phyloP scores from a whole-genome alignment of 2,329 filamentous ascomycete species.

The Celoporthe dispersa region DNA sequence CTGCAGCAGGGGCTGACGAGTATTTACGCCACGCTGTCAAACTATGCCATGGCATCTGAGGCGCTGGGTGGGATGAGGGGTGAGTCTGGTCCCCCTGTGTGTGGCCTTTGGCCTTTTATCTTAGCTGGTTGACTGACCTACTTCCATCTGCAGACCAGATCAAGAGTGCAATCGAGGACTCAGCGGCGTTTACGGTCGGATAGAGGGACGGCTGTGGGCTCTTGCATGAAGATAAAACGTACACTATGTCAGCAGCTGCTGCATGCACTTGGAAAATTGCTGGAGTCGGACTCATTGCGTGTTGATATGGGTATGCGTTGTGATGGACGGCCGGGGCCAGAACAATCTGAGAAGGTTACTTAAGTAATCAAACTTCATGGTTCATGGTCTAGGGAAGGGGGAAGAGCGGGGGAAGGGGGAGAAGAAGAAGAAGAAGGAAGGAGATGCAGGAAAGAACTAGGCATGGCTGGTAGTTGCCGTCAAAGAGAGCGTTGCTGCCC shows the following conservation, averaged over 20 bases:
- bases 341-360: neutral
- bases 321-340: neutral
- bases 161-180: conserved; percentile 33
- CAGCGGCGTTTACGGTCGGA: conserved; percentile 30
- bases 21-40: conserved; percentile 46
- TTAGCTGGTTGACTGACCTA: neutral
- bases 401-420: too few relatives aligned
- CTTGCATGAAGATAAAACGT: neutral
- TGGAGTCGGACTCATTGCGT: neutral
- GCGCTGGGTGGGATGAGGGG: conserved; percentile 52
- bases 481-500: too few relatives aligned
- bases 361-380: neutral
- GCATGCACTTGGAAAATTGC: neutral
- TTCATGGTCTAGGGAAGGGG: neutral
- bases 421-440: too few relatives aligned
- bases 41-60: conserved; percentile 50
- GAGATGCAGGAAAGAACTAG: neutral
- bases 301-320: neutral
- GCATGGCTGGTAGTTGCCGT: neutral
- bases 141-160: conserved; percentile 34
- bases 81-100: conserved; percentile 30
- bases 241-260: neutral
- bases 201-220: neutral
- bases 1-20: conserved; percentile 48
- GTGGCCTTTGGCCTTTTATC: neutral